A percentile compares a stretch with the other conserved stretches of the same genome.
Evolutionary conservation across 768 basidiomycete genomes (phyloP).

Genomic region (Lactarius deliciosus): DNA sequence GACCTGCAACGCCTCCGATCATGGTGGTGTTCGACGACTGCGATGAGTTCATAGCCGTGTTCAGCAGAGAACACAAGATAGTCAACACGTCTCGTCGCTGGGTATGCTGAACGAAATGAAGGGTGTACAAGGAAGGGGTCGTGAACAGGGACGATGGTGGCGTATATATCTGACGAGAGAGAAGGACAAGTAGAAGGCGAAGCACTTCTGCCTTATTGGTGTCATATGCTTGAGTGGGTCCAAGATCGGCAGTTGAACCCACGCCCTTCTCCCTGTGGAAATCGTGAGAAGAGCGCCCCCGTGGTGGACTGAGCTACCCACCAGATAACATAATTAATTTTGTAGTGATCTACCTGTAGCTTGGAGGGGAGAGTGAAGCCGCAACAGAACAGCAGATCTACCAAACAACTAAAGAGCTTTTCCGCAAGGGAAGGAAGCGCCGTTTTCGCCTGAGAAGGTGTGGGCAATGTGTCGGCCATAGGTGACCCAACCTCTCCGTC

Average conservation of each 20-base stretch:
- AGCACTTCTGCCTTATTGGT: conserved; percentile 86
- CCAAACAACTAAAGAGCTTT: conserved; percentile 70
- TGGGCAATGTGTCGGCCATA: conserved; percentile 28
- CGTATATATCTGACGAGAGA: conserved; percentile 89
- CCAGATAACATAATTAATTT: conserved; percentile 89
- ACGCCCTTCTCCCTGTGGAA: conserved; percentile 86
- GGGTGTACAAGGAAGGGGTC: conserved; percentile 72
- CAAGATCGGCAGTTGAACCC: conserved; percentile 79
- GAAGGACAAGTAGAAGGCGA: conserved; percentile 80
- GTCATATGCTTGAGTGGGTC: conserved; percentile 63
- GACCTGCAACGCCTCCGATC: conserved; percentile 71
- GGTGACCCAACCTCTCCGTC: conserved; percentile 35
- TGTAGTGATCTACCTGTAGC: conserved; percentile 75
- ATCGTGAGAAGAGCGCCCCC: background rate
- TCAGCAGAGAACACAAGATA: conserved; percentile 88
- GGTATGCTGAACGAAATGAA: conserved; percentile 74
- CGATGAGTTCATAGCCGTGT: conserved; percentile 79
- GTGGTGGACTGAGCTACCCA: conserved; percentile 34
- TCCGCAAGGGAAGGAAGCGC: conserved; percentile 77
- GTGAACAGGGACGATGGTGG: conserved; percentile 67
- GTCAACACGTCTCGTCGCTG: conserved; percentile 85
- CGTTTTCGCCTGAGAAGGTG: conserved; percentile 37
- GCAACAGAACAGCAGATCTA: conserved; percentile 90
- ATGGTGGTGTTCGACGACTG: conserved; percentile 46
- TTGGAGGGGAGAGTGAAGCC: conserved; percentile 86